A percentile compares a stretch with the other conserved stretches of the same genome.
phyloP scores from a whole-genome alignment of 2,329 filamentous ascomycete species.

The Trichoderma pleuroti region DNA sequence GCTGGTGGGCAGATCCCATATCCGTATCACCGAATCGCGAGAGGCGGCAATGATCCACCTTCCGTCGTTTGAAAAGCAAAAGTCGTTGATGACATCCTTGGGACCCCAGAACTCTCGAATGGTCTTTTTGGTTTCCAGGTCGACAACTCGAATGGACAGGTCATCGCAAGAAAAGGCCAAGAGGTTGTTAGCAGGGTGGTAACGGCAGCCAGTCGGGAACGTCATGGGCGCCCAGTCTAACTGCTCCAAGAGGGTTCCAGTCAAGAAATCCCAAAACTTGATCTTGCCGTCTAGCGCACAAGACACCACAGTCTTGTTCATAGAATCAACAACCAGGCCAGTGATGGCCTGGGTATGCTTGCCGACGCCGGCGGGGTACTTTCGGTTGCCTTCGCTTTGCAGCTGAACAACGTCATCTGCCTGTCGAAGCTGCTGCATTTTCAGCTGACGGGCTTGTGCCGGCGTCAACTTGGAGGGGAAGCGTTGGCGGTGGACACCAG shows the following conservation, averaged over 20 bases:
- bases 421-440: constrained; percentile 59
- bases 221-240: constrained; percentile 77
- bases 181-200: constrained; percentile 79
- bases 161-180: constrained; percentile 89
- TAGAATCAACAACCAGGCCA: constrained; percentile 80
- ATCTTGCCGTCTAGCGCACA: constrained; percentile 87
- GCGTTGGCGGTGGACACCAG: constrained; percentile 79
- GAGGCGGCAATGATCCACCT: constrained; percentile 90
- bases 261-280: constrained; percentile 97
- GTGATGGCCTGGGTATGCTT: constrained; percentile 81
- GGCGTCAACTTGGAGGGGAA: constrained; percentile 80
- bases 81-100: constrained; percentile 68
- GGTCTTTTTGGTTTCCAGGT: constrained; percentile 83
- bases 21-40: constrained; percentile 71
- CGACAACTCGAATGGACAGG: constrained; percentile 79
- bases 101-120: constrained; percentile 92
- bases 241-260: constrained; percentile 73
- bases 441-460: constrained; percentile 72
- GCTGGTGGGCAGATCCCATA: constrained; percentile 95
- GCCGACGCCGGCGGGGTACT: constrained; percentile 54
- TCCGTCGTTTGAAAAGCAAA: constrained; percentile 87
- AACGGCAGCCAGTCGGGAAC: constrained; percentile 70
- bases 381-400: constrained; percentile 42
- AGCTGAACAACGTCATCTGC: constrained; percentile 56
- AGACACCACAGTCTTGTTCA: constrained; percentile 82